Evolutionary conservation across 441 rosid species (phyloP).

Genomic region (Populus tomentosa): DNA sequence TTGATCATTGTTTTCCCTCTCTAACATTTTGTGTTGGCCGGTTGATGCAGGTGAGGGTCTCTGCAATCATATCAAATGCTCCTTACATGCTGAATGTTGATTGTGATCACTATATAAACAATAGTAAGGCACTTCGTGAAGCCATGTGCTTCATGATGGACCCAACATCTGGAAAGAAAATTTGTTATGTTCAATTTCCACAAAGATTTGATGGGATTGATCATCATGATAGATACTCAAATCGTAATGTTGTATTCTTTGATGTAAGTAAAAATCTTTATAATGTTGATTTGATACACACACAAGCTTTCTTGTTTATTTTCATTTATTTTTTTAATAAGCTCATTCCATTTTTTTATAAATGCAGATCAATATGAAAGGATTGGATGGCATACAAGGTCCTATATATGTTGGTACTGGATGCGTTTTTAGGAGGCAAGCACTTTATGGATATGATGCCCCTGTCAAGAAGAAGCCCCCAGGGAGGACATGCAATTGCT

Average conservation of each 20-base stretch:
- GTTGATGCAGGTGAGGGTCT: slow-evolving; percentile 66
- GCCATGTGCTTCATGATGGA: slow-evolving; percentile 99
- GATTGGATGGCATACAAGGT: slow-evolving; percentile 94
- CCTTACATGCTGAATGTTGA: slow-evolving; percentile 89
- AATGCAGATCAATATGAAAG: slow-evolving; percentile 93
- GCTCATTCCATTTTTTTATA: background rate
- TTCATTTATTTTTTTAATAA: background rate
- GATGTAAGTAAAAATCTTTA: slow-evolving; percentile 53
- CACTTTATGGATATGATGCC: slow-evolving; percentile 91
- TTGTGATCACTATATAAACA: slow-evolving; percentile 94
- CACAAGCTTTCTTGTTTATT: background rate
- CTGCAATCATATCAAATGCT: slow-evolving; percentile 85
- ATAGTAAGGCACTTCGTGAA: slow-evolving; percentile 90
- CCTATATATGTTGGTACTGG: slow-evolving; percentile 99
- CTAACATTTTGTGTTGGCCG: slow-evolving; percentile 17
- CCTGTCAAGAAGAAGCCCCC: slow-evolving; percentile 78
- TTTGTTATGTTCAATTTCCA: slow-evolving; percentile 94
- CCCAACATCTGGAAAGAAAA: slow-evolving; percentile 78
- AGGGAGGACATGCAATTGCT: slow-evolving; percentile 80
- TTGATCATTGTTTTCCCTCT: slow-evolving; percentile 5
- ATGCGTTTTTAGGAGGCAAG: slow-evolving; percentile 91
- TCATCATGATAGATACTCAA: slow-evolving; percentile 83
- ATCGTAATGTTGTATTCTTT: slow-evolving; percentile 87
- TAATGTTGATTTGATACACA: background rate
- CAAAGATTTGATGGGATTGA: slow-evolving; percentile 96